Evolutionary conservation across 2,329 filamentous ascomycete genomes (phyloP).

Genomic region (Aspergillus clavatus): DNA sequence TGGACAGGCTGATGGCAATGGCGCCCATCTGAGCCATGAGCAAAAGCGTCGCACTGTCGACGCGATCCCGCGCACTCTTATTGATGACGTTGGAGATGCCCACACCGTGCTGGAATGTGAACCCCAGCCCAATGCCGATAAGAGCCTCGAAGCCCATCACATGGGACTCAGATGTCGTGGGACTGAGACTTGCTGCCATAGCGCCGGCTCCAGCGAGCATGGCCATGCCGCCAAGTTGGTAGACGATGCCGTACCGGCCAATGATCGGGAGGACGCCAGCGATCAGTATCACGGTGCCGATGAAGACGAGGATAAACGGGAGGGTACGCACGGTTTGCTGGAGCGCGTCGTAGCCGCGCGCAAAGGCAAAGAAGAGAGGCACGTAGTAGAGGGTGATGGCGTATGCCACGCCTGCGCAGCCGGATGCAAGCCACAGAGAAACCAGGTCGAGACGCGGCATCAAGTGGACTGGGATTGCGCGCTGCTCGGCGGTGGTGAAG

Average conservation of each 20-base stretch:
- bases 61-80: neutral
- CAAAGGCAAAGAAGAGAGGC: constrained; percentile 54
- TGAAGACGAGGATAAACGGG: constrained; percentile 26
- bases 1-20: neutral
- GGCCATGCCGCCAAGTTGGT: constrained; percentile 13
- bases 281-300: constrained; percentile 22
- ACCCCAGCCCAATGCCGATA: constrained; percentile 1
- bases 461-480: constrained; percentile 50
- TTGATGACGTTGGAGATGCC: neutral
- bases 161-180: neutral
- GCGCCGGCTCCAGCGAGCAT: constrained; percentile 14
- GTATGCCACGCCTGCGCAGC: constrained; percentile 31
- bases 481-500: constrained; percentile 40
- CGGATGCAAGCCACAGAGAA: constrained; percentile 42
- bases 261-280: constrained; percentile 17
- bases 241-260: too few species aligned
- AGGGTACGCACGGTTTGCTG: constrained; percentile 29
- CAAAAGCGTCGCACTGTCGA: constrained; percentile 1
- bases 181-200: constrained; percentile 6
- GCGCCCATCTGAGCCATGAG: neutral
- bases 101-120: neutral
- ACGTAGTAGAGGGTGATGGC: constrained; percentile 48
- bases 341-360: constrained; percentile 37
- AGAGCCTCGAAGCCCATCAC: constrained; percentile 1
- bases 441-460: constrained; percentile 35